A percentile compares a stretch with the other conserved stretches of the same genome.
phyloP scores from a whole-genome alignment of 805 yeast species.

The Brettanomyces sp. region DNA sequence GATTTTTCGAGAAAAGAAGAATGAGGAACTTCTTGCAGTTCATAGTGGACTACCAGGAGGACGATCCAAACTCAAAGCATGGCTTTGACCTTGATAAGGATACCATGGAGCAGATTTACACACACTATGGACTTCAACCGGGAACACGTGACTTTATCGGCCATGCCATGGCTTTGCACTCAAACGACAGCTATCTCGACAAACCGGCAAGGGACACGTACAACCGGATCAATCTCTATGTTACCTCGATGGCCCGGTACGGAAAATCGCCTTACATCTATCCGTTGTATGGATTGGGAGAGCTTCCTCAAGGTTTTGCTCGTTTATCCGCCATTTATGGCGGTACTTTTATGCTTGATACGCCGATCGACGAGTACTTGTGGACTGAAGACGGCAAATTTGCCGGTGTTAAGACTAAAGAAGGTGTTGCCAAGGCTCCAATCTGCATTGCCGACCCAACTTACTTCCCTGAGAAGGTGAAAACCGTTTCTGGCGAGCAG shows the following conservation, averaged over 20 bases:
- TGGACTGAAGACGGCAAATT: constrained; percentile 67
- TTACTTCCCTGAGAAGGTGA: constrained; percentile 80
- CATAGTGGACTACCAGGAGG: constrained; percentile 74
- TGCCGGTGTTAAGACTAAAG: constrained; percentile 81
- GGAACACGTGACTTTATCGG: constrained; percentile 96
- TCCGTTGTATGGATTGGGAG: constrained; percentile 95
- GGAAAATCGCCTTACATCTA: constrained; percentile 96
- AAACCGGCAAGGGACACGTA: constrained; percentile 89
- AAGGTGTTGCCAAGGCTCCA: constrained; percentile 87
- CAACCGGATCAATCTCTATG: constrained; percentile 77
- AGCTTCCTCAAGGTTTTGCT: constrained; percentile 98
- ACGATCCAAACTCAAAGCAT: constrained; percentile 70
- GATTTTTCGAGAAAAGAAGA: constrained; percentile 90
- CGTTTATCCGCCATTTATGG: constrained; percentile 95
- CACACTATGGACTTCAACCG: constrained; percentile 79
- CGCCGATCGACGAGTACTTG: constrained; percentile 84
- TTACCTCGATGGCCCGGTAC: constrained; percentile 84
- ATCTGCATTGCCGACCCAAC: constrained; percentile 96
- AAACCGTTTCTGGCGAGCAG: constrained; percentile 47
- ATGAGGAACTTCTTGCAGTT: constrained; percentile 88
- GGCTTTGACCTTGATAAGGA: constrained; percentile 77
- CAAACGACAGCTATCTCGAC: constrained; percentile 79
- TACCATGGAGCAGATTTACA: constrained; percentile 87
- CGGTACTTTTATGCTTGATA: constrained; percentile 96
- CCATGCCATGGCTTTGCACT: constrained; percentile 97